Evolutionary conservation across 306 rosid species (phyloP).

Genomic region (Gastrolobium villosum): DNA sequence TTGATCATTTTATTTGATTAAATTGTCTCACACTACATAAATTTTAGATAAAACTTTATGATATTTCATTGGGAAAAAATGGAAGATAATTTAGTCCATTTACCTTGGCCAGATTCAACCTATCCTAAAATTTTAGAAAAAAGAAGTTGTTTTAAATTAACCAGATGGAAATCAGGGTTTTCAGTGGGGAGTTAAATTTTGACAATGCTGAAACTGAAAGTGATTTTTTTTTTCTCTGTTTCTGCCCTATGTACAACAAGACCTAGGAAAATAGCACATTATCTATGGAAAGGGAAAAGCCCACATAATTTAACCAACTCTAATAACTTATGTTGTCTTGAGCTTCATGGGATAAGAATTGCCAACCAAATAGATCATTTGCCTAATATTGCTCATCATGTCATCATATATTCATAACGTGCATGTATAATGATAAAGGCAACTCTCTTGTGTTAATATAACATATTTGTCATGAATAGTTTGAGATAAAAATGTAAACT

Average conservation of each 20-base stretch:
- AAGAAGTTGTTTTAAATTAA: background rate
- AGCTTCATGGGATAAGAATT: constrained; percentile 9
- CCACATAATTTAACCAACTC: constrained; percentile 28
- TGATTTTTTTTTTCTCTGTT: constrained; percentile 14
- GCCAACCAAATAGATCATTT: constrained; percentile 34
- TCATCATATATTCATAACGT: background rate
- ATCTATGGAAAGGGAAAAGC: constrained; percentile 45
- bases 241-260: background rate
- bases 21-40: background rate
- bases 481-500: constrained; percentile 10
- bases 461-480: background rate
- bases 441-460: background rate
- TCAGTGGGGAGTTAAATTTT: background rate
- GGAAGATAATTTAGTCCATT: background rate
- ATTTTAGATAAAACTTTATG: background rate
- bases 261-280: constrained; percentile 36
- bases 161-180: background rate
- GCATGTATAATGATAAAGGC: constrained; percentile 13
- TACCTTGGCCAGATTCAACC: background rate
- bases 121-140: background rate
- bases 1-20: background rate
- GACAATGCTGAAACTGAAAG: background rate
- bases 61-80: background rate
- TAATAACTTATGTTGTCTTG: constrained; percentile 22
- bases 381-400: background rate